Base-by-base conservation (phyloP, 2,329 filamentous ascomycete genomes). In the Aspergillus phoenicis region DNA sequence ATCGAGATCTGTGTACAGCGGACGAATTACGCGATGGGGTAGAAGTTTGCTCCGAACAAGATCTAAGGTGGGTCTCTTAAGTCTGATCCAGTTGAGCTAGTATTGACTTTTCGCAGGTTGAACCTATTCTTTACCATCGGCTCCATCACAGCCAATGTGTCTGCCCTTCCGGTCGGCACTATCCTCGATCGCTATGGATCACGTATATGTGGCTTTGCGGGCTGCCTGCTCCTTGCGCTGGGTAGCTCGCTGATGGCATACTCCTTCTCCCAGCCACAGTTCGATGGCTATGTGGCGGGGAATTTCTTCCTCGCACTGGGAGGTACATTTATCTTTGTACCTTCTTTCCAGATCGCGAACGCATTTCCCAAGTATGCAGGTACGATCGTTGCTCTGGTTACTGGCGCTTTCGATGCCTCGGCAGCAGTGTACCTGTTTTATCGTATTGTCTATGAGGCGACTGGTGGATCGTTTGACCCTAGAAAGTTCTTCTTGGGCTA, bases 91-190 rank as follows among this genome's bases (percentile, higher is more conserved):
- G 8, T 5, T 22, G 20, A 33, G 15, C 13, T 39, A 2, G 38
- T 48, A 39, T 55, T 67, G 38, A 65, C 56, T 15, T 22, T n/a
- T n/a, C 15, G 38, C 58, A 79, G 78, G 64, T 83, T 97, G 60
- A 97, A 97, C 73, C 80, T 96, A 69, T 96, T 96, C 89, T 97
- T 97, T 81, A 95, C 91, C 8, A 85, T 93, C 39, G 92, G 93
- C 26, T 93, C 92, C 24, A 93, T 96, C 3, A 90, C 87, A 8
- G 95, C 93, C 48, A 97, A 97, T 70, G 89, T 96, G 17, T 91
- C 88, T 47, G 92, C 93, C 38, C 83, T 97, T 2, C 90, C 92
- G 1, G 87, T 96, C 26, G 93, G 93, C 24, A 90, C 91, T 5
- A 89, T 96, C 26, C 85, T 97, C 13, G 93, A 97, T 76, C 85